Evolutionary conservation across 495 filamentous ascomycete species (phyloP).

Genomic region (Patellaria atrata): DNA sequence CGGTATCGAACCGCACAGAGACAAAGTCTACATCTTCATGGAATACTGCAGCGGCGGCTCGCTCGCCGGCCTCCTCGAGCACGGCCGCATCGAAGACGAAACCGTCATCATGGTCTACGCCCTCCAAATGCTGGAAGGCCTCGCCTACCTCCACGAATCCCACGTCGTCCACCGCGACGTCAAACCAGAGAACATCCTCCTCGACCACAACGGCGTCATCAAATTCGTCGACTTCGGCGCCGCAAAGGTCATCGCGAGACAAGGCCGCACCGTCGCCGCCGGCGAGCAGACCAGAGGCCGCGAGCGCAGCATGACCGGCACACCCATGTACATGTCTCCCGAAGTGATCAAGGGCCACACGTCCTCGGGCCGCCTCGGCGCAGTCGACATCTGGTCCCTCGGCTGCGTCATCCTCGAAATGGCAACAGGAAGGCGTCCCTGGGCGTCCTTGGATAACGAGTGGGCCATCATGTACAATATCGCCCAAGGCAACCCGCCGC

Average conservation of each 20-base stretch:
- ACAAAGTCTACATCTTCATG: constrained; percentile 99
- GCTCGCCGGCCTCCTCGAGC: constrained; percentile 77
- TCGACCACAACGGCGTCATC: constrained; percentile 95
- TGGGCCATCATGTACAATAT: constrained; percentile 99
- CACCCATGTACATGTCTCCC: constrained; percentile 99
- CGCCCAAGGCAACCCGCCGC: constrained; percentile 83
- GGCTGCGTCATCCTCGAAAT: constrained; percentile 96
- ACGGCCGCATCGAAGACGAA: constrained; percentile 94
- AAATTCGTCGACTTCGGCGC: constrained; percentile 99
- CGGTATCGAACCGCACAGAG: constrained; percentile 92
- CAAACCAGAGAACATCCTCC: constrained; percentile 94
- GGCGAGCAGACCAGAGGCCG: constrained; percentile 34
- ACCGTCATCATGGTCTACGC: constrained; percentile 97
- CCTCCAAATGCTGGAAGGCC: constrained; percentile 84
- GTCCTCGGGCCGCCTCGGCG: constrained; percentile 56
- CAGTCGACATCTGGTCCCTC: constrained; percentile 95
- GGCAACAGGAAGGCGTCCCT: constrained; percentile 88
- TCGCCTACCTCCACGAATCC: constrained; percentile 85
- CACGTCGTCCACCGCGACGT: constrained; percentile 92
- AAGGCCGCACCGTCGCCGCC: constrained; percentile 72
- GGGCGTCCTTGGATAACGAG: constrained; percentile 96
- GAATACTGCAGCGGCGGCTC: constrained; percentile 96
- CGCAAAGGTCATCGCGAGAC: constrained; percentile 89
- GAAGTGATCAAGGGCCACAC: constrained; percentile 88
- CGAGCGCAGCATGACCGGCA: constrained; percentile 85